Evolutionary conservation across 2,329 filamentous ascomycete species (phyloP).

Genomic region (Clonostachys solani): DNA sequence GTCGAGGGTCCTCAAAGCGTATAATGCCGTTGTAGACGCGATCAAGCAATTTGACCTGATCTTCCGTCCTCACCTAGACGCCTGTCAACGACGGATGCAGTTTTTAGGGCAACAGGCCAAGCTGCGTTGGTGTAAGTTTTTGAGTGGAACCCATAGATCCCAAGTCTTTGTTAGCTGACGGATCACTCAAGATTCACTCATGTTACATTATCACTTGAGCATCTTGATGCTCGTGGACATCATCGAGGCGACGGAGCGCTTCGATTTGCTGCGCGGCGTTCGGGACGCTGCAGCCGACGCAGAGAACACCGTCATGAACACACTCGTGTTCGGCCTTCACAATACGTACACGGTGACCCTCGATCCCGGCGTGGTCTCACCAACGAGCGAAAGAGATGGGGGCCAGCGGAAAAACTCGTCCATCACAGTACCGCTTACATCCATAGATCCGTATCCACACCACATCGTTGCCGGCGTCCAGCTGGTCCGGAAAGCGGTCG

Average conservation of each 20-base stretch:
- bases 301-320: slow-evolving; percentile 22
- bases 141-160: neutral
- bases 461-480: slow-evolving; percentile 22
- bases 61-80: slow-evolving; percentile 17
- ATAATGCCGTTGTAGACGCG: slow-evolving; percentile 13
- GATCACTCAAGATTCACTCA: slow-evolving; percentile 16
- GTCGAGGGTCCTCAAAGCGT: slow-evolving; percentile 16
- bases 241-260: slow-evolving; percentile 18
- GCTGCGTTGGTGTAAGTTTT: slow-evolving; percentile 21
- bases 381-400: neutral
- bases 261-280: slow-evolving; percentile 15
- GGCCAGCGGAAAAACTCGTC: neutral
- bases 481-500: slow-evolving; percentile 18
- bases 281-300: slow-evolving; percentile 15
- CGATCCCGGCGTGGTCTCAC: no score
- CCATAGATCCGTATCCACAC: slow-evolving; percentile 24
- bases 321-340: slow-evolving; percentile 20
- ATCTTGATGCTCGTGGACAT: slow-evolving; percentile 21
- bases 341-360: slow-evolving; percentile 12
- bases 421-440: slow-evolving; percentile 18
- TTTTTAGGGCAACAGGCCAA: slow-evolving; percentile 21
- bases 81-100: slow-evolving; percentile 20
- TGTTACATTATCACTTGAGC: slow-evolving; percentile 25
- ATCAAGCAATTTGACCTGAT: slow-evolving; percentile 17
- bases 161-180: neutral